phyloP scores from a whole-genome alignment of 257 asterid genomes.

The Prunella vulgaris region DNA sequence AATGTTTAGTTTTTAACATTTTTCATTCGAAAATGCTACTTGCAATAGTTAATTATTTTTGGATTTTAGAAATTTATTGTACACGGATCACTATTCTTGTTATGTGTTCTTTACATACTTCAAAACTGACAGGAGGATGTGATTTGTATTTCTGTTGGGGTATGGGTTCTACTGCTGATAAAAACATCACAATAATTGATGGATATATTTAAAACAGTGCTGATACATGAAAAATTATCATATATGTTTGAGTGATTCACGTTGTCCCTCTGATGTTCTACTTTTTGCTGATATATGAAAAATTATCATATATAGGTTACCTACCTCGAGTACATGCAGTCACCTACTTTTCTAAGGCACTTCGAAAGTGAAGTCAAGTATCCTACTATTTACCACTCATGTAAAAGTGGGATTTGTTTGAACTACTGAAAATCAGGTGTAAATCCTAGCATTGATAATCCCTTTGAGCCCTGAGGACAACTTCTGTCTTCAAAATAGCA shows the following conservation, averaged over 20 bases:
- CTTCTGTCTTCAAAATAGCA: not conserved
- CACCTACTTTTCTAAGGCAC: not conserved
- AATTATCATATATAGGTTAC: too few species aligned
- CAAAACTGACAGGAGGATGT: constrained; percentile 2
- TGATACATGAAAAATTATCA: too few species aligned
- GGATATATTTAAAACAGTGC: too few species aligned
- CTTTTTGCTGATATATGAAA: too few species aligned
- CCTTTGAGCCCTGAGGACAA: not conserved
- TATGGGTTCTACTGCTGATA: too few species aligned
- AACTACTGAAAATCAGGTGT: not conserved
- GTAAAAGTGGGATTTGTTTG: not conserved
- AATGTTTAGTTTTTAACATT: not conserved
- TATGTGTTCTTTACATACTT: constrained; percentile 1
- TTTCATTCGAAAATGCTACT: not conserved
- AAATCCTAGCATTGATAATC: not conserved
- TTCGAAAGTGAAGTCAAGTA: not conserved
- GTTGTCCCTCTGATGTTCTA: too few species aligned
- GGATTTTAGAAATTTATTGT: not conserved
- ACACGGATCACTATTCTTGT: not conserved
- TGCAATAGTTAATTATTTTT: not conserved
- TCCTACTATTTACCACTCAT: not conserved
- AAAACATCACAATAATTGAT: too few species aligned
- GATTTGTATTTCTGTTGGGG: too few species aligned
- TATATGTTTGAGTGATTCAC: too few species aligned
- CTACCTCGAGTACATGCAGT: not conserved